Percentiles rank a stretch among this genome's conserved stretches.
These are phyloP conservation scores for Blastocystis sp. DNA, from an alignment of 352 stramenopile genomes.

Conservation along the genomic window DNA sequence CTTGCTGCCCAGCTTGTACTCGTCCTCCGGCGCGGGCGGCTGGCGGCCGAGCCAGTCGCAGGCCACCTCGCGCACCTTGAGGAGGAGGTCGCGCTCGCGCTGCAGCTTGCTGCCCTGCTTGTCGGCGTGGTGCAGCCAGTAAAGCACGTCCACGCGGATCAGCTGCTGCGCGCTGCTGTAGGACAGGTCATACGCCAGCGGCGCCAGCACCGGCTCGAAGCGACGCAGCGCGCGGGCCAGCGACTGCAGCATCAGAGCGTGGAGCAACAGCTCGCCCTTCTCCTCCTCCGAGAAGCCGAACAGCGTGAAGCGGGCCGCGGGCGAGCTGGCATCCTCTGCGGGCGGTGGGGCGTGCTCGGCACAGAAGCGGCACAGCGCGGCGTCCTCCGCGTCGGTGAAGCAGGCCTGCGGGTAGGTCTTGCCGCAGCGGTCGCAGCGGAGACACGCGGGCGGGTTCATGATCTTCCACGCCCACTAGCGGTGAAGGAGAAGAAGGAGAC, in stretches of 20 bases:
- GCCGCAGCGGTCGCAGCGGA: neutral
- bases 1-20: slow-evolving; percentile 38
- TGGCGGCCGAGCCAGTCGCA: slow-evolving; percentile 16
- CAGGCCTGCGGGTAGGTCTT: neutral
- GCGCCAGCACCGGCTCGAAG: neutral
- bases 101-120: neutral
- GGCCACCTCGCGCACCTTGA: slow-evolving; percentile 30
- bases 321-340: neutral
- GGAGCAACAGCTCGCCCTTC: neutral
- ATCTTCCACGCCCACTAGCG: slow-evolving; percentile 49
- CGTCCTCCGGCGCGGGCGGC: neutral
- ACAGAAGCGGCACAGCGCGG: neutral
- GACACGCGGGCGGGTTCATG: neutral
- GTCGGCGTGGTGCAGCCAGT: slow-evolving; percentile 56
- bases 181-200: neutral
- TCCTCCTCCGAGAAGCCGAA: slow-evolving; percentile 11
- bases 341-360: neutral
- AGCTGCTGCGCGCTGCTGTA: slow-evolving; percentile 21
- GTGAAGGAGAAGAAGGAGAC: neutral
- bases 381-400: neutral
- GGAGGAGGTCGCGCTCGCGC: neutral
- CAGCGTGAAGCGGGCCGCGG: neutral
- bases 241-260: neutral
- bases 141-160: slow-evolving; percentile 31
- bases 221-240: neutral